Conservation (phyloP, 164 flowering plant genomes). For the Tinospora cordifolia region DNA sequence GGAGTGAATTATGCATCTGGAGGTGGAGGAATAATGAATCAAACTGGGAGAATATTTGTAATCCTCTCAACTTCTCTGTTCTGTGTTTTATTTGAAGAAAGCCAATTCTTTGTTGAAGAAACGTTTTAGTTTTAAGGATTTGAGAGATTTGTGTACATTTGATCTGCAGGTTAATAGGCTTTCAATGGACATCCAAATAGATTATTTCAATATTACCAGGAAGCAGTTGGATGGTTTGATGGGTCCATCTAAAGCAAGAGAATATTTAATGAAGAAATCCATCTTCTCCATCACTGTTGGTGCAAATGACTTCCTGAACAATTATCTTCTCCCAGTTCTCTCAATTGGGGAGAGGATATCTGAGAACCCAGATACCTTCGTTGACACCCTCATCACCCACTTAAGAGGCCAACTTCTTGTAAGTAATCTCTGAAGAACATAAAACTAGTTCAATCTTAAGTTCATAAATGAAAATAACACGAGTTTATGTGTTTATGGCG, state of each 20-base stretch:
- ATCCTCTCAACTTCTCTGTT: constrained; percentile 5
- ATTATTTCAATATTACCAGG: constrained; percentile 79
- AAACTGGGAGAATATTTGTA: constrained; percentile 86
- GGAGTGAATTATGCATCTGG: constrained; percentile 98
- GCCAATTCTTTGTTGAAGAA: no score
- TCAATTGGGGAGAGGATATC: constrained; percentile 67
- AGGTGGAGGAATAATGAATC: constrained; percentile 86
- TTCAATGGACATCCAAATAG: constrained; percentile 79
- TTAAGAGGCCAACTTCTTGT: constrained; percentile 68
- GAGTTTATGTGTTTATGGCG: background rate
- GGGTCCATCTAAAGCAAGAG: constrained; percentile 33
- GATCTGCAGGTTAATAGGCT: constrained; percentile 64
- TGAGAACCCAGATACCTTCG: constrained; percentile 55
- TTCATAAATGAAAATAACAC: background rate
- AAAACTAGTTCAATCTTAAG: no score
- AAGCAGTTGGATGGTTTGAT: constrained; percentile 41
- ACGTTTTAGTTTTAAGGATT: no score
- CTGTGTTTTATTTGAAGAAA: background rate
- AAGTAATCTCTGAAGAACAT: constrained; percentile 8
- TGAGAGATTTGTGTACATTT: no score
- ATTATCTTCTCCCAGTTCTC: constrained; percentile 77
- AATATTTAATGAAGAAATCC: constrained; percentile 51
- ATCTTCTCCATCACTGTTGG: constrained; percentile 91
- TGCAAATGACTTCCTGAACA: constrained; percentile 85
- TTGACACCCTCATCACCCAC: constrained; percentile 54